Evolutionary conservation across 768 basidiomycete species (phyloP).

Genomic region (Phanerochaete sordida): DNA sequence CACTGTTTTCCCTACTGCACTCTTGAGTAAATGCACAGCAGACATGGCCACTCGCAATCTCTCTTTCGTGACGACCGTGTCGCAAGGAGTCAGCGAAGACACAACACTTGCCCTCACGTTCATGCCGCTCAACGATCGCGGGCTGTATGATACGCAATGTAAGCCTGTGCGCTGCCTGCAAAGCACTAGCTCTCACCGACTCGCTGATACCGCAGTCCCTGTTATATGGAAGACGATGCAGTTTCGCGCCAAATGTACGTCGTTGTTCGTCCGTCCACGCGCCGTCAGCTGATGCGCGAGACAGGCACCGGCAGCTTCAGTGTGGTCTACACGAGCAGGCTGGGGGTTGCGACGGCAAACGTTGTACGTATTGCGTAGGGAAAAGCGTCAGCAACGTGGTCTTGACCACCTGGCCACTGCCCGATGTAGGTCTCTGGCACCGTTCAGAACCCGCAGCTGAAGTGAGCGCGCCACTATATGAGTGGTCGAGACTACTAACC

Average conservation of each 20-base stretch:
- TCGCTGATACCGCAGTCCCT: not conserved
- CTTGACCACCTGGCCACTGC: no score
- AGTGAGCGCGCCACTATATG: not conserved
- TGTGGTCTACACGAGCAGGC: not conserved
- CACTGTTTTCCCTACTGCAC: no score
- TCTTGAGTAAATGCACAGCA: not conserved
- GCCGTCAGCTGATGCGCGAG: not conserved
- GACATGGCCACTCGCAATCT: not conserved
- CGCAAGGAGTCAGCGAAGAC: not conserved
- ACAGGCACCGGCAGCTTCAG: not conserved
- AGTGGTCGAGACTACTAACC: not conserved
- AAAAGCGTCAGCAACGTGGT: no score
- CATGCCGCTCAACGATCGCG: not conserved
- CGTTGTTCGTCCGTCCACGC: not conserved
- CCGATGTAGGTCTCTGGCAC: not conserved
- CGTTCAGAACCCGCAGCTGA: not conserved
- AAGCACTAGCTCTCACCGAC: no score
- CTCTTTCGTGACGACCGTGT: not conserved
- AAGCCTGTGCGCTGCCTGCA: not conserved
- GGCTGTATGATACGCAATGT: not conserved
- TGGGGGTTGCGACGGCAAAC: not conserved
- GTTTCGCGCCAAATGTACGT: not conserved
- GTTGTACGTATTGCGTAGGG: not conserved
- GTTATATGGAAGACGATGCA: not conserved
- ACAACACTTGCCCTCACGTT: not conserved